These are phyloP conservation scores for Babesia ovata DNA, from an alignment of 169 alveolate species.

Conservation along the genomic window DNA sequence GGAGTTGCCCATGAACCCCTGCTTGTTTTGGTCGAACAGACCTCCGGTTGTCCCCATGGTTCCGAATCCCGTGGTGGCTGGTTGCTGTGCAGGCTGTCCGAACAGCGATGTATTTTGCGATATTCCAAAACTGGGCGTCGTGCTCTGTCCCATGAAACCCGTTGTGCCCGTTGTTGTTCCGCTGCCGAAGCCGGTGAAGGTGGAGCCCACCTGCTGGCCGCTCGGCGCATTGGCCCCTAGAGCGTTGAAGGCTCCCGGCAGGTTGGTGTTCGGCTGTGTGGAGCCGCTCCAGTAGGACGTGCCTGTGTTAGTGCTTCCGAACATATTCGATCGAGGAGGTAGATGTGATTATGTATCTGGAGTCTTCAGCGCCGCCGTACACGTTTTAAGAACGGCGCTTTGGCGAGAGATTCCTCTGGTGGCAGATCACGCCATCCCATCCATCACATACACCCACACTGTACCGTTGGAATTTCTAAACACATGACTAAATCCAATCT, in stretches of 20 bases:
- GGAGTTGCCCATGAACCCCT: constrained; percentile 24
- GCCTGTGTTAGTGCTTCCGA: constrained; percentile 51
- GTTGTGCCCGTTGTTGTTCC: constrained; percentile 9
- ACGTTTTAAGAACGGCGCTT: neutral
- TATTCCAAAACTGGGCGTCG: constrained; percentile 28
- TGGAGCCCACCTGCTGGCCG: neutral
- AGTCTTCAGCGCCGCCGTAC: neutral
- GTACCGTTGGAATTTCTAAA: neutral
- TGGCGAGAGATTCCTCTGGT: neutral
- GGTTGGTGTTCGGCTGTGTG: constrained; percentile 33
- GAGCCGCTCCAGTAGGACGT: constrained; percentile 43
- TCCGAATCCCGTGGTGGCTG: constrained; percentile 24
- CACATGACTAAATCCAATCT: no score
- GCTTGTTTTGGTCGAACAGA: constrained; percentile 28
- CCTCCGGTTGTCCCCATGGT: constrained; percentile 15
- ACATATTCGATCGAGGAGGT: constrained; percentile 12
- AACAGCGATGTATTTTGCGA: constrained; percentile 50
- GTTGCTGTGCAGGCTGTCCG: constrained; percentile 50
- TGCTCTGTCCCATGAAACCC: constrained; percentile 35
- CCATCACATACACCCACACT: neutral
- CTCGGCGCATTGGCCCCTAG: constrained; percentile 11
- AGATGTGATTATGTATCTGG: neutral
- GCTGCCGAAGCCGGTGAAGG: constrained; percentile 48
- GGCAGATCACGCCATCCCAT: neutral
- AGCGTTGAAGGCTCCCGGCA: constrained; percentile 30